Evolutionary conservation across 768 basidiomycete genomes (phyloP).

Genomic region (Suillus decipiens): DNA sequence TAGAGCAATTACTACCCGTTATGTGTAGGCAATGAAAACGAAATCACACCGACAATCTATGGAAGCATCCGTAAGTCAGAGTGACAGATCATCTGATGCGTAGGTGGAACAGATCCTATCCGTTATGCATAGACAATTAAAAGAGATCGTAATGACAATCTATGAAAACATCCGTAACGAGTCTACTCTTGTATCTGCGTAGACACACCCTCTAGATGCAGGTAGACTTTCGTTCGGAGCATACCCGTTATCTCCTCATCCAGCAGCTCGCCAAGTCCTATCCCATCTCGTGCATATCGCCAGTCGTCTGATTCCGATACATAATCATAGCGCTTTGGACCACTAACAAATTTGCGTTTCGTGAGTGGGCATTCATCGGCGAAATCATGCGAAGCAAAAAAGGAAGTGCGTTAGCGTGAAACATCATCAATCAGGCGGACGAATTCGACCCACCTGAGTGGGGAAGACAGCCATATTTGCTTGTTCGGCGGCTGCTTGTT

Average conservation of each 20-base stretch:
- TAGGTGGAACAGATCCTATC: neutral
- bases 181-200: slow-evolving; percentile 21
- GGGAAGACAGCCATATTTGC: slow-evolving; percentile 95
- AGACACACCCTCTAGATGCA: slow-evolving; percentile 33
- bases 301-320: slow-evolving; percentile 56
- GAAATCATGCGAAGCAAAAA: neutral
- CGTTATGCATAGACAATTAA: neutral
- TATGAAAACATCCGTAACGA: neutral
- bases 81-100: slow-evolving; percentile 12
- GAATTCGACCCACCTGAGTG: slow-evolving; percentile 60
- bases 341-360: slow-evolving; percentile 47
- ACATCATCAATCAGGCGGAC: neutral
- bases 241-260: slow-evolving; percentile 63
- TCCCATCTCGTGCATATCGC: slow-evolving; percentile 75
- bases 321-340: slow-evolving; percentile 92
- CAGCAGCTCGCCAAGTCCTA: slow-evolving; percentile 59
- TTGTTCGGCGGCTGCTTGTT: slow-evolving; percentile 98
- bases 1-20: neutral
- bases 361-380: slow-evolving; percentile 10
- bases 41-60: neutral
- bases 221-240: slow-evolving; percentile 36
- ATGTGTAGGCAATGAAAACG: neutral
- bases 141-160: neutral
- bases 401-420: slow-evolving; percentile 7
- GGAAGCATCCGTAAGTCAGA: neutral